phyloP scores from a whole-genome alignment of 2,329 filamentous ascomycete species.

The Annulohypoxylon truncatum region DNA sequence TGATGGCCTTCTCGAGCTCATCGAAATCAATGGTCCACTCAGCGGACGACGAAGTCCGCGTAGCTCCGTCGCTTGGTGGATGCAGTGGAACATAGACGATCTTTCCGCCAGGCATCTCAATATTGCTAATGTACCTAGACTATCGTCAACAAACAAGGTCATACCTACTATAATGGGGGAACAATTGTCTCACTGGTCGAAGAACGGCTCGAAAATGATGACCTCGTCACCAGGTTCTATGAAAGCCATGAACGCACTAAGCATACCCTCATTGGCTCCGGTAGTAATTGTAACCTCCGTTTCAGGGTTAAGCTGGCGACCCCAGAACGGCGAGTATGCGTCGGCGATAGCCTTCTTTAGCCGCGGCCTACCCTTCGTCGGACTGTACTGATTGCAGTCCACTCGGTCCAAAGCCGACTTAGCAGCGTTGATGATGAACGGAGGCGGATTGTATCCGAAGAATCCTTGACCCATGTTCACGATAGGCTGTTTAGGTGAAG shows the following conservation, averaged over 20 bases:
- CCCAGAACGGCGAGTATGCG: constrained; percentile 91
- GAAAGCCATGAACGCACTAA: constrained; percentile 98
- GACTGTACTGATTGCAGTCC: constrained; percentile 98
- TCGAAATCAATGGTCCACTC: constrained; percentile 91
- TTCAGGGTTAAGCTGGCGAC: constrained; percentile 82
- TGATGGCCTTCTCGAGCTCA: constrained; percentile 84
- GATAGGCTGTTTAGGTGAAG: constrained; percentile 71
- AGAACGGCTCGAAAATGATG: constrained; percentile 98
- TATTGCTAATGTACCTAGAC: constrained; percentile 88
- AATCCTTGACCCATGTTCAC: constrained; percentile 76
- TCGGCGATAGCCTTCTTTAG: constrained; percentile 93
- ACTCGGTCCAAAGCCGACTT: constrained; percentile 90
- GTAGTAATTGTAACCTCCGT: constrained; percentile 96
- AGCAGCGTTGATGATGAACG: constrained; percentile 90
- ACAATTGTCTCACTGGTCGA: constrained; percentile 78
- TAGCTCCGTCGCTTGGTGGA: constrained; percentile 83
- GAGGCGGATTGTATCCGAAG: constrained; percentile 93
- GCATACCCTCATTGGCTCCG: constrained; percentile 90
- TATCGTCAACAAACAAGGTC: constrained; percentile 1
- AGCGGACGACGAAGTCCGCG: constrained; percentile 82
- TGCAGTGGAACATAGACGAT: constrained; percentile 96
- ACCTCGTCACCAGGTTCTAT: constrained; percentile 95
- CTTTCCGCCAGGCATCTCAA: constrained; percentile 96
- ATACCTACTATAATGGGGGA: not conserved
- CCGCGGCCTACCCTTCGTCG: constrained; percentile 90